phyloP scores from a whole-genome alignment of 441 rosid genomes.

The Populus trichocarpa region DNA sequence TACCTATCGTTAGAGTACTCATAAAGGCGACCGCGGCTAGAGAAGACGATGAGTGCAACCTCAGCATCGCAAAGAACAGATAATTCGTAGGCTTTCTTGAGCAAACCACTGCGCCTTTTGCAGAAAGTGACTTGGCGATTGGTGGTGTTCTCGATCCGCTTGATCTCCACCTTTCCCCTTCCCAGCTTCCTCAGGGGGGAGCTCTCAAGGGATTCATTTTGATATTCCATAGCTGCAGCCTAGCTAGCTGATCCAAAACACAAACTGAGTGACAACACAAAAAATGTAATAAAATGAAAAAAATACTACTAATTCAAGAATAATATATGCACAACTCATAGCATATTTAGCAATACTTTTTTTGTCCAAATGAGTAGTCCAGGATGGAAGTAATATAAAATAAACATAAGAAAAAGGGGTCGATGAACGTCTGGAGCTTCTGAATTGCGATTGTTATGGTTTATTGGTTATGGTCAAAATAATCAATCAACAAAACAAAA shows the following conservation, averaged over 20 bases:
- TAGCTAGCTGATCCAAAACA: conserved; percentile 18
- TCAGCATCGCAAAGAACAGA: conserved; percentile 97
- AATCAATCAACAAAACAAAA: background rate
- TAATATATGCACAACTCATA: background rate
- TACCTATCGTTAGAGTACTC: conserved; percentile 96
- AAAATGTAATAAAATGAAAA: background rate
- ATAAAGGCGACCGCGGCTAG: conserved; percentile 95
- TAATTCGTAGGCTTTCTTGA: conserved; percentile 91
- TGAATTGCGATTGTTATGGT: background rate
- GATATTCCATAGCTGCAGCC: conserved; percentile 47
- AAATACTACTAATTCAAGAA: background rate
- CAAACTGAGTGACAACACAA: background rate
- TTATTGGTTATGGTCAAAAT: background rate
- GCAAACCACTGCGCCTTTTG: conserved; percentile 90
- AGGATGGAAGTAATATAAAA: background rate
- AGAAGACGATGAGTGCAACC: conserved; percentile 89
- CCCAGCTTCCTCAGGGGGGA: conserved; percentile 76
- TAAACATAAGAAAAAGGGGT: background rate
- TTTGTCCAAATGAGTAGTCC: background rate
- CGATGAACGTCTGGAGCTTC: background rate
- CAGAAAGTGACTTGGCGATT: conserved; percentile 98
- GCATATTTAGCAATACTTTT: background rate
- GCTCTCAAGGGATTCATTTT: conserved; percentile 41
- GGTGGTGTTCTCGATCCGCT: conserved; percentile 98
- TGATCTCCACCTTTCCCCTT: conserved; percentile 98